Evolutionary conservation across 768 basidiomycete species (phyloP).

Genomic region (Mycena vitilis): DNA sequence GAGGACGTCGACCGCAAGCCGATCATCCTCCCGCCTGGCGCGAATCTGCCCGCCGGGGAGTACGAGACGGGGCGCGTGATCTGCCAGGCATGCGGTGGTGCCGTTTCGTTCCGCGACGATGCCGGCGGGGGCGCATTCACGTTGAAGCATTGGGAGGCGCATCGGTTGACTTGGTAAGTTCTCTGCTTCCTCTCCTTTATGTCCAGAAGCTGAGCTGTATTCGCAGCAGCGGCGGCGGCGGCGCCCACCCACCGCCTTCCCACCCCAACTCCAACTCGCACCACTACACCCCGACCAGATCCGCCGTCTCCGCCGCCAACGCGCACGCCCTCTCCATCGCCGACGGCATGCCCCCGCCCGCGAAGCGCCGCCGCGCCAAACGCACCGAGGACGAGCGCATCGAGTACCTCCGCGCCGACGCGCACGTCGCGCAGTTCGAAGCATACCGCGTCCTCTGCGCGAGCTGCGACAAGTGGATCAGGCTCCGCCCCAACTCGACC

Average conservation of each 20-base stretch:
- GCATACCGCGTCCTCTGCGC: constrained; percentile 84
- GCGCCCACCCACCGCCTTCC: neutral
- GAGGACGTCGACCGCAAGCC: constrained; percentile 29
- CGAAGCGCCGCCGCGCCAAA: constrained; percentile 34
- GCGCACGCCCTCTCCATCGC: too few species aligned
- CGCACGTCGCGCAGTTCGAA: constrained; percentile 37
- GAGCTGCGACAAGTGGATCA: constrained; percentile 87
- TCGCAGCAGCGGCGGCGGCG: neutral
- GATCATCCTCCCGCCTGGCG: constrained; percentile 31
- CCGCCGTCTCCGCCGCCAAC: neutral
- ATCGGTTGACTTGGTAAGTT: constrained; percentile 69
- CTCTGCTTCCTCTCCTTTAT: neutral
- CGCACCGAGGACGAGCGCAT: constrained; percentile 65
- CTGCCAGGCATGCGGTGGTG: constrained; percentile 71
- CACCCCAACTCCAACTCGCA: neutral
- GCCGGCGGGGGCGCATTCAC: constrained; percentile 68
- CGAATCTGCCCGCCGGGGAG: constrained; percentile 52
- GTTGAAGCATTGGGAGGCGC: constrained; percentile 76
- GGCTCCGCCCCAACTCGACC: constrained; percentile 86
- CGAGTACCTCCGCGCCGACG: constrained; percentile 48
- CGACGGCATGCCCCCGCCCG: constrained; percentile 28
- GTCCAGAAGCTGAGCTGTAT: neutral
- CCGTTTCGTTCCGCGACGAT: constrained; percentile 77
- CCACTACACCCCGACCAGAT: neutral
- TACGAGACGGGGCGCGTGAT: constrained; percentile 75